Conservation (phyloP, 2,329 filamentous ascomycete species). For the Cytospora mali region DNA sequence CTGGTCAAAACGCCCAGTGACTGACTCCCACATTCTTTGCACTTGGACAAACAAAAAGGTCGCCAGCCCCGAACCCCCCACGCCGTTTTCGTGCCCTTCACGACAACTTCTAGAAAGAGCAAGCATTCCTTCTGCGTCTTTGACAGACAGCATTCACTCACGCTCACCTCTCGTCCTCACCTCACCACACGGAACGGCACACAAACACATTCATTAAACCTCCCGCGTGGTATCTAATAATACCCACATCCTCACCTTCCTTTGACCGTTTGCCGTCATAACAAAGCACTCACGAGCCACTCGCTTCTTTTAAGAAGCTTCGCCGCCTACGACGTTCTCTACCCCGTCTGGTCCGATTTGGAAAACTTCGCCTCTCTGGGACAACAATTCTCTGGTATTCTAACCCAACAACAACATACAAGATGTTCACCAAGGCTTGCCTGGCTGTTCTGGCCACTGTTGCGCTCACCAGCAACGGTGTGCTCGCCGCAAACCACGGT, state of each 20-base stretch:
- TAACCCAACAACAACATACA: conserved; percentile 31
- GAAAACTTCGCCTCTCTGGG: conserved; percentile 5
- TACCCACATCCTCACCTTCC: conserved; percentile 8
- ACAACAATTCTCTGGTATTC: not conserved
- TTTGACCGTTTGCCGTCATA: conserved; percentile 19
- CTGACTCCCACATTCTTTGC: conserved; percentile 7
- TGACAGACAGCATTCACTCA: conserved; percentile 48
- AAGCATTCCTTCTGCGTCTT: conserved; percentile 46
- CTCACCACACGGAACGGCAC: not conserved
- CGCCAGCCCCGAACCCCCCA: conserved; percentile 25
- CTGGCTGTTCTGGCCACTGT: conserved; percentile 46
- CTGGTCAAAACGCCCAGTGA: not conserved
- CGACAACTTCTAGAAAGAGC: conserved; percentile 8
- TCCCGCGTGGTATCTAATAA: conserved; percentile 6
- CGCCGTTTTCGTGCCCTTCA: conserved; percentile 10
- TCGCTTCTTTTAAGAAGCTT: not conserved
- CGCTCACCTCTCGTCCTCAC: conserved; percentile 3
- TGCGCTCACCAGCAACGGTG: conserved; percentile 46
- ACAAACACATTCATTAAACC: conserved; percentile 8
- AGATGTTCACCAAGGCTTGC: conserved; percentile 48
- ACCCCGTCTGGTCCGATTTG: not conserved
- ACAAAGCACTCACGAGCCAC: conserved; percentile 16
- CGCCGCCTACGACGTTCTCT: conserved; percentile 1
- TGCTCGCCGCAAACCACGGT: conserved; percentile 46
- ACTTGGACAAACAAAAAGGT: conserved; percentile 22